phyloP scores from a whole-genome alignment of 1,284 basidiomycete species.

The Trichosporon sp. region DNA sequence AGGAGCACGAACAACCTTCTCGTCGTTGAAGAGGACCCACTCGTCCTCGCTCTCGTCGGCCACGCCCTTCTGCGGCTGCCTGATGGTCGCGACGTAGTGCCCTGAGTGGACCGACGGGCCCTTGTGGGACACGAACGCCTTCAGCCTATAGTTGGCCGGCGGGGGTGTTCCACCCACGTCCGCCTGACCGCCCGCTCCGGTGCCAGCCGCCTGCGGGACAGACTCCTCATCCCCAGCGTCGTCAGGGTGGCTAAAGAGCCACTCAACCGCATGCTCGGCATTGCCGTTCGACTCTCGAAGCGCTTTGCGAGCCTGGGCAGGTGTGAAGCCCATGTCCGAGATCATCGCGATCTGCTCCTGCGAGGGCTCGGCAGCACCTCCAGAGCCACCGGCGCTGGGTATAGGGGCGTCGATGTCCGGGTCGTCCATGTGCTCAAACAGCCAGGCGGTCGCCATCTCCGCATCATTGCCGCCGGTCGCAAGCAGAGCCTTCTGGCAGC shows the following conservation, averaged over 20 bases:
- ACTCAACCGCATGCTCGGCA: conserved; percentile 82
- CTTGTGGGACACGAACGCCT: conserved; percentile 95
- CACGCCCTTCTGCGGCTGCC: conserved; percentile 37
- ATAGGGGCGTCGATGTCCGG: conserved; percentile 84
- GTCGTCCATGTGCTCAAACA: conserved; percentile 94
- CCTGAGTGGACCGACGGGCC: conserved; percentile 91
- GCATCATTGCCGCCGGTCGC: conserved; percentile 76
- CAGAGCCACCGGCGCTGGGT: conserved; percentile 29
- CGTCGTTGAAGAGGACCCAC: conserved; percentile 91
- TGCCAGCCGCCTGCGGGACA: conserved; percentile 16
- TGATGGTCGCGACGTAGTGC: conserved; percentile 60
- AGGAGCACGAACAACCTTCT: conserved; percentile 87
- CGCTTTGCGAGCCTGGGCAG: conserved; percentile 79
- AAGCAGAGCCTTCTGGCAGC: conserved; percentile 81
- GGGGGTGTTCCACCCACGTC: conserved; percentile 53
- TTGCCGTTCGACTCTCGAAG: conserved; percentile 74
- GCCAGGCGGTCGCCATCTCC: conserved; percentile 89
- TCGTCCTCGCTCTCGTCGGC: conserved; percentile 46
- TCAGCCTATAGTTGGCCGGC: conserved; percentile 73
- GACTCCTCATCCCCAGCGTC: conserved; percentile 62
- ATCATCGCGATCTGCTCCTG: conserved; percentile 67
- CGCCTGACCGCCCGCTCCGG: conserved; percentile 15
- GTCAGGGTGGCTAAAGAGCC: conserved; percentile 94
- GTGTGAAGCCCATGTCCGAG: conserved; percentile 88
- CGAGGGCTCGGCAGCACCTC: conserved; percentile 54